Evolutionary conservation across 441 rosid genomes (phyloP).

Genomic region (Jatropha podagrica): DNA sequence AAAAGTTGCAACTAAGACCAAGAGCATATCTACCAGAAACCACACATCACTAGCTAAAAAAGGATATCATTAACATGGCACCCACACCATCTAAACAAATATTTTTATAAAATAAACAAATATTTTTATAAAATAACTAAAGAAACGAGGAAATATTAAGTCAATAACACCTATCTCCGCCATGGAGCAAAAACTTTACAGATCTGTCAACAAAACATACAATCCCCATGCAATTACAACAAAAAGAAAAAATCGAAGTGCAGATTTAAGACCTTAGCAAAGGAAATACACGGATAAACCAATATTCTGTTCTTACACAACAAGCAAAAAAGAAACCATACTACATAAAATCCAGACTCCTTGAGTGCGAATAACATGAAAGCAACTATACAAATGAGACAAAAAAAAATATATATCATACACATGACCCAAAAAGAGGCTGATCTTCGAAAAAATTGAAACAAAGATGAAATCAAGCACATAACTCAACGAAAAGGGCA

Average conservation of each 20-base stretch:
- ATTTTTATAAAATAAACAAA: background rate
- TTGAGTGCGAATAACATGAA: background rate
- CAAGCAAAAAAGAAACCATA: background rate
- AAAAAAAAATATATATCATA: background rate
- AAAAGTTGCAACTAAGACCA: background rate
- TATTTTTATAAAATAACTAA: background rate
- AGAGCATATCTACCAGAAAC: background rate
- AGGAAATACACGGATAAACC: background rate
- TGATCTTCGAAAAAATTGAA: slow-evolving; percentile 1
- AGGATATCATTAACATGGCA: no score
- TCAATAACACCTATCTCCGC: slow-evolving; percentile 4
- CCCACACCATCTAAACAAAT: background rate
- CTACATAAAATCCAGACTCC: no score
- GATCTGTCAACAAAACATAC: slow-evolving; percentile 14
- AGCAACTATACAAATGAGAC: background rate
- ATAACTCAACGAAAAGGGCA: background rate
- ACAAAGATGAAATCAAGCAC: background rate
- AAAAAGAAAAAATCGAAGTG: slow-evolving; percentile 15
- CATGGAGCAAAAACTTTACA: background rate
- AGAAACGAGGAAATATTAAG: background rate
- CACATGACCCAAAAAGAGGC: background rate
- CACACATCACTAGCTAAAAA: background rate
- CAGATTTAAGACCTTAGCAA: background rate
- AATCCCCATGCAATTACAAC: slow-evolving; percentile 15
- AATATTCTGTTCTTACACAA: background rate